Conservation (phyloP, 2,329 filamentous ascomycete genomes). For the Phyllosticta ampelicida region DNA sequence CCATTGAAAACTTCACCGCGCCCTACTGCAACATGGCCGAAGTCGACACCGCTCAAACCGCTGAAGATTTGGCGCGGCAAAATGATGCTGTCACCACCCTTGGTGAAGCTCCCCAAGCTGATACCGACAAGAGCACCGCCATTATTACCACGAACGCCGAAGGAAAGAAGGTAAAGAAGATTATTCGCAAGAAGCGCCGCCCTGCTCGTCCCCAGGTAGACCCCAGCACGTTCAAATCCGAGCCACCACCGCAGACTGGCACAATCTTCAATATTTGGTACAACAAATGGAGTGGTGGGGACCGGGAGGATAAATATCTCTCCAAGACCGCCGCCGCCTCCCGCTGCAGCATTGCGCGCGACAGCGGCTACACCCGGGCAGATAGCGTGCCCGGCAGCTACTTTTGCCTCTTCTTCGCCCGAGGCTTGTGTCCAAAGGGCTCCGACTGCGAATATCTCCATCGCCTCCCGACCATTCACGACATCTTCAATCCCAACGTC, state of each 20-base stretch:
- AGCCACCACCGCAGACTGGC: constrained; percentile 83
- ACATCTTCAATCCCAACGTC: constrained; percentile 85
- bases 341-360: constrained; percentile 75
- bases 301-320: constrained; percentile 83
- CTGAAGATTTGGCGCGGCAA: neutral
- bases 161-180: constrained; percentile 70
- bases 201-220: constrained; percentile 90
- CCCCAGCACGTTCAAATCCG: constrained; percentile 66
- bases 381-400: constrained; percentile 52
- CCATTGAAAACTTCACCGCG: neutral
- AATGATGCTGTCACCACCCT: neutral
- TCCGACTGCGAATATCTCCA: constrained; percentile 93
- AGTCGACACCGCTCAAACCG: neutral
- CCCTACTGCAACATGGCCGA: constrained; percentile 3
- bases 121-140: constrained; percentile 11
- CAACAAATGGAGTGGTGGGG: constrained; percentile 95
- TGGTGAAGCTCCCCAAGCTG: neutral
- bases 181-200: constrained; percentile 80
- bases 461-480: constrained; percentile 72
- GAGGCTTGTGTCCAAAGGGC: constrained; percentile 73
- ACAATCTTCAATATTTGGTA: constrained; percentile 76
- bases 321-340: constrained; percentile 72
- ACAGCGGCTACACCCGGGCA: constrained; percentile 40
- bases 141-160: constrained; percentile 25
- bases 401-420: constrained; percentile 86